Percentiles rank a stretch among this genome's conserved stretches.
These are phyloP conservation scores for Grosmannia penicillata DNA, from an alignment of 2,329 filamentous ascomycete genomes.

Conservation along the genomic window DNA sequence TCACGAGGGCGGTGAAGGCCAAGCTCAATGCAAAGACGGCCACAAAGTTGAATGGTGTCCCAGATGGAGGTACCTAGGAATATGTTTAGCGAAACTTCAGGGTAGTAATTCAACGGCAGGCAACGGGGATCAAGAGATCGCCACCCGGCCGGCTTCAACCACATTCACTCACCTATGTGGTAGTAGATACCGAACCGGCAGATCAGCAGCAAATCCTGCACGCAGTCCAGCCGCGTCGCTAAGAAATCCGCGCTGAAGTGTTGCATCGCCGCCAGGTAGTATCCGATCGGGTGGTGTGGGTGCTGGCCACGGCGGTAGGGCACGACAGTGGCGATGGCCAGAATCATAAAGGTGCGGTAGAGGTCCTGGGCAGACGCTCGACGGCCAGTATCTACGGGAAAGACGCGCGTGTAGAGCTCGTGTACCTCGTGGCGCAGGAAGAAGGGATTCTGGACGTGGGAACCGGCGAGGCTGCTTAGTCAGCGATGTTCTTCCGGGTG, in stretches of 20 bases:
- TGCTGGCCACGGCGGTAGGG: slow-evolving; percentile 17
- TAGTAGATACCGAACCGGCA: slow-evolving; percentile 26
- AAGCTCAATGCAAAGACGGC: slow-evolving; percentile 2
- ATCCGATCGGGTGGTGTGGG: slow-evolving; percentile 23
- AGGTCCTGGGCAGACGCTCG: not conserved
- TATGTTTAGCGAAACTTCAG: no score
- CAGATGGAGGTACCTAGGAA: slow-evolving; percentile 1
- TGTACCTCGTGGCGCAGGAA: not conserved
- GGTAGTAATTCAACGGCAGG: no score
- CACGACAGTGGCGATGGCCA: slow-evolving; percentile 16
- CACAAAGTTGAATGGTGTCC: slow-evolving; percentile 3
- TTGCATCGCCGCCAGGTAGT: slow-evolving; percentile 21
- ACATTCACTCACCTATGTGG: slow-evolving; percentile 17
- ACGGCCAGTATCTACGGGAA: not conserved
- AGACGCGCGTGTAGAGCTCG: slow-evolving; percentile 1
- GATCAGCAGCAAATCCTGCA: slow-evolving; percentile 25
- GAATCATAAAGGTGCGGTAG: slow-evolving; percentile 11
- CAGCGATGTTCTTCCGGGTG: no score
- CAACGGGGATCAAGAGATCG: no score
- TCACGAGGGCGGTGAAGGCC: slow-evolving; percentile 1
- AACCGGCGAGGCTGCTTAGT: not conserved
- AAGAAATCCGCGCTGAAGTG: slow-evolving; percentile 17
- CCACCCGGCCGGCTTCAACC: no score
- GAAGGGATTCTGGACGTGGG: slow-evolving; percentile 2
- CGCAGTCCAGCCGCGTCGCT: slow-evolving; percentile 17